A percentile compares a stretch with the other conserved stretches of the same genome.
Evolutionary conservation across 768 basidiomycete species (phyloP).

Genomic region (Trametes cinnabarina): DNA sequence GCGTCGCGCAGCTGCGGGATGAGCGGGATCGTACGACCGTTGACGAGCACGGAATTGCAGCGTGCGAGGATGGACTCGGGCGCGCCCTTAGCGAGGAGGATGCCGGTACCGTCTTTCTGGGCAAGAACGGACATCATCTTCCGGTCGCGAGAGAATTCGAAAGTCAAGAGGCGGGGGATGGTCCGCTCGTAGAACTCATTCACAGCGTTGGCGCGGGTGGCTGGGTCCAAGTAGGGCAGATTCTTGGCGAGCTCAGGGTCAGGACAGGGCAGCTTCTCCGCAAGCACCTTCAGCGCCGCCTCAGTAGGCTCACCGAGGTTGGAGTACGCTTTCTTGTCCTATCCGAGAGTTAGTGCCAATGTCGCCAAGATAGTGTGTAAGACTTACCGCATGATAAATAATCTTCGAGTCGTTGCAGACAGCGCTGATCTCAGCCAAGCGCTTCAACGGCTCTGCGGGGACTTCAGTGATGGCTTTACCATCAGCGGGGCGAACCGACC

Average conservation of each 20-base stretch:
- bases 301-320: conserved; percentile 97
- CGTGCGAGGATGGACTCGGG: conserved; percentile 93
- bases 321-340: conserved; percentile 78
- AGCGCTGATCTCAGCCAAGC: conserved; percentile 87
- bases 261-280: conserved; percentile 86
- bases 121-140: conserved; percentile 99
- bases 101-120: conserved; percentile 60
- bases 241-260: conserved; percentile 57
- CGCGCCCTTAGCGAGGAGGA: conserved; percentile 92
- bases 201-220: conserved; percentile 74
- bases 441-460: conserved; percentile 68
- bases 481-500: conserved; percentile 65
- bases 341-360: background rate
- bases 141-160: conserved; percentile 97
- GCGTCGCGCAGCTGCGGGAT: conserved; percentile 55
- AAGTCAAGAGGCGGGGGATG: conserved; percentile 83
- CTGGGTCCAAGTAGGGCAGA: conserved; percentile 53
- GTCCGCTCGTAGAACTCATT: conserved; percentile 77
- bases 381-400: conserved; percentile 70
- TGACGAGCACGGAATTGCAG: conserved; percentile 70
- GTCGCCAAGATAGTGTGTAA: background rate
- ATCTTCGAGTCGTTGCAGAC: conserved; percentile 95
- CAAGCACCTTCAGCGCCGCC: conserved; percentile 92
- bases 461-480: conserved; percentile 62
- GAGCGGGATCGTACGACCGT: conserved; percentile 64